Evolutionary conservation across 1,139 yeast genomes (phyloP).

Genomic region (Cylindricascospora bacillispora): DNA sequence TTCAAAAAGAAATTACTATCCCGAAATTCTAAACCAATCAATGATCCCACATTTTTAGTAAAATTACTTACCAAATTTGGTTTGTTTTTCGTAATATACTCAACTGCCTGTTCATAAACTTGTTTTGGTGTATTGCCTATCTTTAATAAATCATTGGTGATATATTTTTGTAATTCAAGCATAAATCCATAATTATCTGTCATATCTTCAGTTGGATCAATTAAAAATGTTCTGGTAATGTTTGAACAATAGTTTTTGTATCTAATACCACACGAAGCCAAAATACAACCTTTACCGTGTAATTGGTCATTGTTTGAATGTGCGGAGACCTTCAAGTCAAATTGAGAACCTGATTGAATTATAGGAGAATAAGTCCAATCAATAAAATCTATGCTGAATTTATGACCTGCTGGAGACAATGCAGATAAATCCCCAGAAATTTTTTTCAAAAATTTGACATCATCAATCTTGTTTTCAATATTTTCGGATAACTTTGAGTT

Average conservation of each 20-base stretch:
- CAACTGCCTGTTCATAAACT: slow-evolving; percentile 52
- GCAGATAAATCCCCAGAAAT: slow-evolving; percentile 40
- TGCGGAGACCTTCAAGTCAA: slow-evolving; percentile 78
- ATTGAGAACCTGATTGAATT: slow-evolving; percentile 78
- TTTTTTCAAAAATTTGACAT: slow-evolving; percentile 55
- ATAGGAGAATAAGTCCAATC: slow-evolving; percentile 96
- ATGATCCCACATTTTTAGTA: slow-evolving; percentile 78
- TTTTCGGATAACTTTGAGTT: slow-evolving; percentile 64
- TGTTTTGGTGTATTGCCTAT: slow-evolving; percentile 58
- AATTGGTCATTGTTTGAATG: slow-evolving; percentile 55
- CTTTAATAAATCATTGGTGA: slow-evolving; percentile 41
- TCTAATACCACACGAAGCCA: slow-evolving; percentile 76
- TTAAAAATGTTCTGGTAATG: slow-evolving; percentile 75
- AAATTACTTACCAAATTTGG: slow-evolving; percentile 57
- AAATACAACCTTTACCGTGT: slow-evolving; percentile 67
- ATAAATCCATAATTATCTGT: slow-evolving; percentile 71
- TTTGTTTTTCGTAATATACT: slow-evolving; percentile 41
- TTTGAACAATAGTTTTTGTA: slow-evolving; percentile 86
- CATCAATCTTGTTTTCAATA: slow-evolving; percentile 74
- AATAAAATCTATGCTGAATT: slow-evolving; percentile 61
- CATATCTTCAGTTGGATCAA: slow-evolving; percentile 77
- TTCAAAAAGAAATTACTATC: slow-evolving; percentile 68
- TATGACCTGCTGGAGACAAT: slow-evolving; percentile 32
- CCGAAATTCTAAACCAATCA: slow-evolving; percentile 83
- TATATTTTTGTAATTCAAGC: slow-evolving; percentile 51